Evolutionary conservation across 2,329 filamentous ascomycete genomes (phyloP).

Genomic region (Pseudocercospora eumusae): DNA sequence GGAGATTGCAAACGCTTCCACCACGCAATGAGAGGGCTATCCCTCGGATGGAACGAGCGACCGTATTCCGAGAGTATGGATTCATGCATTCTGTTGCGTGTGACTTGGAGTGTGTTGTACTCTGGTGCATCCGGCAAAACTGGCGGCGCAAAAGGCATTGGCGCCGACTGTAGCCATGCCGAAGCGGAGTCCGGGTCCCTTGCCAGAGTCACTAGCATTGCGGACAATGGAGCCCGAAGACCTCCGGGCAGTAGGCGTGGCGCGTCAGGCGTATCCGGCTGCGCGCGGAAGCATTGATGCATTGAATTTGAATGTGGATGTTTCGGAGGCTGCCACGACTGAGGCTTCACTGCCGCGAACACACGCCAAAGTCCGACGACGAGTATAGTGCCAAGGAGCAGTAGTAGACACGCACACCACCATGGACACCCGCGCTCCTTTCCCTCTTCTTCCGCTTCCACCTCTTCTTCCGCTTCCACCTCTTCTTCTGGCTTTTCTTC

Average conservation of each 20-base stretch:
- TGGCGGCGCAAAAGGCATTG: background rate
- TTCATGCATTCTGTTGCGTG: background rate
- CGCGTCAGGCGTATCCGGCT: background rate
- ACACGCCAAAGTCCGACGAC: background rate
- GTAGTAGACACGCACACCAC: background rate
- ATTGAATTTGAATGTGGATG: background rate
- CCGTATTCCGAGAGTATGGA: background rate
- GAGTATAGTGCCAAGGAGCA: background rate
- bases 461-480: background rate
- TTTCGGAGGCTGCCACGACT: background rate
- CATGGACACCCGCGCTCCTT: background rate
- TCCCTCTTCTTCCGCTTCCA: background rate
- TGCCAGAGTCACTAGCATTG: background rate
- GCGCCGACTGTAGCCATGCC: background rate
- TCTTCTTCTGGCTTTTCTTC: background rate
- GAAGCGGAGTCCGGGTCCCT: background rate
- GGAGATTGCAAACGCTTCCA: background rate
- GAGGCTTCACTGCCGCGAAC: background rate
- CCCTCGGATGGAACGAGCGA: background rate
- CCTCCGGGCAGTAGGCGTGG: background rate
- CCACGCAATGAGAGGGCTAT: background rate
- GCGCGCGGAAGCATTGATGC: background rate
- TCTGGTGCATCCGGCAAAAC: background rate
- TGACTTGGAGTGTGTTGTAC: background rate
- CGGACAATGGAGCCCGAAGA: background rate